Evolutionary conservation across 2,329 filamentous ascomycete species (phyloP), one percentile per base, ranked within the genome.

Genomic region (Acrodontium crateriforme): DNA sequence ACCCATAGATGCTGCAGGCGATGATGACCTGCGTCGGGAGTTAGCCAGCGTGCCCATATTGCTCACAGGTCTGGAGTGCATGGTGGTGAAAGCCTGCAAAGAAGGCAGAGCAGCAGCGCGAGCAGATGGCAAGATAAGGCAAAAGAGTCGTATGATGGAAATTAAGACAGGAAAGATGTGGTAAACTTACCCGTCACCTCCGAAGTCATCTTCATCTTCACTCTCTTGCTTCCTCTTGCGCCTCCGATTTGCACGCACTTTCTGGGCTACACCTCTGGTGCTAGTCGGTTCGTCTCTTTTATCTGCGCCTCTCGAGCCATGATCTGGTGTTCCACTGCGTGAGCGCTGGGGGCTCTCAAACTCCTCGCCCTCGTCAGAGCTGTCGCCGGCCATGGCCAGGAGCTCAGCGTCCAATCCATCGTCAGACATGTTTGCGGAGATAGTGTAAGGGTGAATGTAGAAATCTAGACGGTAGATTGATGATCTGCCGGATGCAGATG

Each of bases 311-410:
- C 52, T 51, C 37, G n/a, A n/a, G n/a, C n/a, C n/a, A n/a, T n/a
- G 60, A 36, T 71, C 69, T 28, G 63, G 62, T 25, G 71, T 68
- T 19, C 58, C 64, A 40, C 65, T 61, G 46, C 71, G 59, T 53
- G 69, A 64, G 45, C 62, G 55, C 62, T 60, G 48, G 70, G 33
- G 71, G 70, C 38, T 55, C 49, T 46, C 41, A 15, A 42, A 40
- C 18, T 50, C 44, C 16, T 46, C 43, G n/a, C 56, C 52, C 40
- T 69, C 65, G 37, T 67, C 63, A 35, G 60, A 59, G 32, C 56
- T 53, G 42, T 81, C 83, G 46, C 83, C 89, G 30, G 85, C 89
- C 40, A 95, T 74, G 49, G 82, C 85, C 40, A 95, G 77, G 41
- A 95, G 75, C 62, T 94, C 87, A 46, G 87, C 84, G 52, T 95